A percentile compares a stretch with the other conserved stretches of the same genome.
These are phyloP conservation scores for Trichophyton benhamiae DNA, from an alignment of 2,329 filamentous ascomycete species.

Conservation along the genomic window DNA sequence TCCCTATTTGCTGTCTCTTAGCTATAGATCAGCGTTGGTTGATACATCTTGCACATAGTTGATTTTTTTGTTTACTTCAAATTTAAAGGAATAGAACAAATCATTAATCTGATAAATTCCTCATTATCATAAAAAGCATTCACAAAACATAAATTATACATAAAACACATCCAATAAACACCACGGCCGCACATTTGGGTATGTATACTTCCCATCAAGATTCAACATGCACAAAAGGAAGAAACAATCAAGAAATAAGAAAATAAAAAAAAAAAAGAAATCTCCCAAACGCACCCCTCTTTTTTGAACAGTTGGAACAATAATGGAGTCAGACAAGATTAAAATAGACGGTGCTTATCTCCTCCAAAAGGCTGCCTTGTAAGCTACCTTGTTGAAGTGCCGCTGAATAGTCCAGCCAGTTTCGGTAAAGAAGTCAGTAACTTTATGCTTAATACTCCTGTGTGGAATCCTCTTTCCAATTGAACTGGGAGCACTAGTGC, in stretches of 20 bases:
- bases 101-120: neutral
- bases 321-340: neutral
- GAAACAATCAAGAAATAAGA: neutral
- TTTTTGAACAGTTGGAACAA: neutral
- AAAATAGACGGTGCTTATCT: conserved; percentile 16
- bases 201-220: neutral
- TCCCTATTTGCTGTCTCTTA: neutral
- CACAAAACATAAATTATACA: neutral
- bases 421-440: conserved; percentile 27
- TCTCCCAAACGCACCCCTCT: neutral
- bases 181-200: neutral
- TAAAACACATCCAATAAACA: conserved; percentile 1
- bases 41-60: neutral
- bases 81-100: neutral
- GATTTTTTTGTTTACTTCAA: too few species aligned
- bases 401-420: conserved; percentile 25
- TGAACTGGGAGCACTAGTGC: conserved; percentile 9
- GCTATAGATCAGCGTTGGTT: conserved; percentile 1
- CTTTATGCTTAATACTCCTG: conserved; percentile 24
- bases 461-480: conserved; percentile 11
- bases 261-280: neutral
- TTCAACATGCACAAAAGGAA: neutral
- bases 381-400: conserved; percentile 25
- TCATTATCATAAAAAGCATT: neutral
- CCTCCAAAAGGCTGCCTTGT: conserved; percentile 31